These are phyloP conservation scores for Rhizopus delemar DNA, from an alignment of 371 early-diverging fungal species.

Conservation along the genomic window DNA sequence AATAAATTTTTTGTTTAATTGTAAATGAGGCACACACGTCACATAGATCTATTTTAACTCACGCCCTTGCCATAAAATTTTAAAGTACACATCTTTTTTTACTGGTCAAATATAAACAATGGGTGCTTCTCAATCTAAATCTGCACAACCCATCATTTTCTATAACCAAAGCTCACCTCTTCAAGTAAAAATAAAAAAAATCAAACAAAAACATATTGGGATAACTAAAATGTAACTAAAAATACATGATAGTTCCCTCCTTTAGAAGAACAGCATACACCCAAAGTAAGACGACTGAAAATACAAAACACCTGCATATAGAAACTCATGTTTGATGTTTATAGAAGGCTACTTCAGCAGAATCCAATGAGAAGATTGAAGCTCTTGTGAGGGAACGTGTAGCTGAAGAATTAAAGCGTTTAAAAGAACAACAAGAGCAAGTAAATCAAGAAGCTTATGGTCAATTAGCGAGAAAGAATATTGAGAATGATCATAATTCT, in stretches of 20 bases:
- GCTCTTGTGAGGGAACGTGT: conserved; percentile 47
- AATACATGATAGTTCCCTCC: neutral
- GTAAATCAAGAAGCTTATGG: conserved; percentile 32
- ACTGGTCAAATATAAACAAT: conserved; percentile 14
- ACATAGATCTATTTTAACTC: neutral
- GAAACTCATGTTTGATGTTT: neutral
- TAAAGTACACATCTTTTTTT: neutral
- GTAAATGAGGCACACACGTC: neutral
- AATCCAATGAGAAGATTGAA: conserved; percentile 44
- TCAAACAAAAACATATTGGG: neutral
- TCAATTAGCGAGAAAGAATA: conserved; percentile 43
- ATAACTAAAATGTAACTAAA: neutral
- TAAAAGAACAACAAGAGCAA: conserved; percentile 31
- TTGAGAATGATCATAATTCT: conserved; percentile 49
- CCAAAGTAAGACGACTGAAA: conserved; percentile 8
- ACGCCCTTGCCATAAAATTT: neutral
- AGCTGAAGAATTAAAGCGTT: conserved; percentile 42
- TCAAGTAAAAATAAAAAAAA: conserved; percentile 29
- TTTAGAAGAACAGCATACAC: neutral
- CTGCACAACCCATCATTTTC: conserved; percentile 46
- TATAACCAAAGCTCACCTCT: conserved; percentile 50
- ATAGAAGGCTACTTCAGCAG: conserved; percentile 13
- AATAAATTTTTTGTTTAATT: neutral
- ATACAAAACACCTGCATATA: neutral
- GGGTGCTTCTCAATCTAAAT: conserved; percentile 52